phyloP scores from a whole-genome alignment of 495 filamentous ascomycete species.

The Cudoniella acicularis region DNA sequence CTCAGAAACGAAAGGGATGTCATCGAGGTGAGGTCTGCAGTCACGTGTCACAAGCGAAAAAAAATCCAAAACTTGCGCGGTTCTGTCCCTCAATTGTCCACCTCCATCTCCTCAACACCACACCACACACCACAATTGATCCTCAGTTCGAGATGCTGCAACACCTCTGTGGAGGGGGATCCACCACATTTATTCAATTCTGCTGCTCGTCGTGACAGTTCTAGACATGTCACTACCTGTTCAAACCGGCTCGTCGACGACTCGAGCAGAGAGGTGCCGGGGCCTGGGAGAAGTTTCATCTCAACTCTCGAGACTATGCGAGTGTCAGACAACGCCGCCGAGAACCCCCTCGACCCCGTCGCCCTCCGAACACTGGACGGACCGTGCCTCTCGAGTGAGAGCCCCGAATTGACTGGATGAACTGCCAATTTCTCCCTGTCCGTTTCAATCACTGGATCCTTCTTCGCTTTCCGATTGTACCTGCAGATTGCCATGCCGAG shows the following conservation, averaged over 20 bases:
- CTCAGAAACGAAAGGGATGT: neutral
- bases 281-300: conserved; percentile 21
- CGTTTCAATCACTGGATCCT: neutral
- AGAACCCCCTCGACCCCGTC: no score
- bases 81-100: neutral
- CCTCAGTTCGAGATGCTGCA: neutral
- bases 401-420: conserved; percentile 4
- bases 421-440: neutral
- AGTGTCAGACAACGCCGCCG: conserved; percentile 24
- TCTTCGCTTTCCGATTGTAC: neutral
- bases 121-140: neutral
- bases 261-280: neutral
- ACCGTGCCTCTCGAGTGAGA: neutral
- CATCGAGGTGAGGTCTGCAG: neutral
- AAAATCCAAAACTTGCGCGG: neutral
- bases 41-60: neutral
- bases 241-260: neutral
- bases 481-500: neutral
- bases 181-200: neutral
- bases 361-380: conserved; percentile 1
- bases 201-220: neutral
- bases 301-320: conserved; percentile 21
- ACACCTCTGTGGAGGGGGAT: neutral
- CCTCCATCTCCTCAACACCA: neutral
- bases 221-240: neutral